Conservation (phyloP, 176 grass and related monocot species). For the Oryza longistaminata region DNA sequence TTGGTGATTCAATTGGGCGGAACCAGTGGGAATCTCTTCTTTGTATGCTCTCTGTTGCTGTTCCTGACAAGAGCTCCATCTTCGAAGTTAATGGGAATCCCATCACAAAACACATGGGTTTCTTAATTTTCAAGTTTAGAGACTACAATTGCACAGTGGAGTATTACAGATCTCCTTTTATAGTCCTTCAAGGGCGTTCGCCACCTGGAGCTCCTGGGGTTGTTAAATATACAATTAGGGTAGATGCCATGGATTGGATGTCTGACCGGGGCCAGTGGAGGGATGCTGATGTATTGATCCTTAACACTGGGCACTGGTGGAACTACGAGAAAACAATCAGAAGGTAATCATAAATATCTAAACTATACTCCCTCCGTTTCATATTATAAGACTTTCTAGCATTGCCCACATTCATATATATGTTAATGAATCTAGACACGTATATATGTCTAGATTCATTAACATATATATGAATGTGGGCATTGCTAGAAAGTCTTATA, state of each 20-base stretch:
- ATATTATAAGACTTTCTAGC: too few species aligned
- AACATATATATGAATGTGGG: too few species aligned
- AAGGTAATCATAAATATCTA: slow-evolving; percentile 45
- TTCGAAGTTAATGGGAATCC: slow-evolving; percentile 84
- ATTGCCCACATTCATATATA: too few species aligned
- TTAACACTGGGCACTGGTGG: slow-evolving; percentile 97
- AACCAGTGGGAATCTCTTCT: slow-evolving; percentile 97
- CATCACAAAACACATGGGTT: slow-evolving; percentile 90
- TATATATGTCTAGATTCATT: too few species aligned
- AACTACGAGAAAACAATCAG: slow-evolving; percentile 80
- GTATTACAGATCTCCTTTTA: slow-evolving; percentile 84
- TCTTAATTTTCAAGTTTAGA: slow-evolving; percentile 77
- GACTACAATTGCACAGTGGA: slow-evolving; percentile 94
- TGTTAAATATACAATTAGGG: slow-evolving; percentile 59
- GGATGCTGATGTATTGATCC: slow-evolving; percentile 75
- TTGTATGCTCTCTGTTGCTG: slow-evolving; percentile 70
- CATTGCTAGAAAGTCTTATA: too few species aligned
- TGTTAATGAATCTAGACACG: too few species aligned
- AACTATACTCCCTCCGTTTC: not conserved
- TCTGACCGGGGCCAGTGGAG: slow-evolving; percentile 53
- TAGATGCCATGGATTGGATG: slow-evolving; percentile 86
- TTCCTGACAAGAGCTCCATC: slow-evolving; percentile 68
- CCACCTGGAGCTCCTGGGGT: slow-evolving; percentile 46
- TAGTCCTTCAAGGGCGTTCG: slow-evolving; percentile 62
- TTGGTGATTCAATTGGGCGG: slow-evolving; percentile 89